Evolutionary conservation across 2,329 filamentous ascomycete species (phyloP).

Genomic region (Sporothrix curviconia): DNA sequence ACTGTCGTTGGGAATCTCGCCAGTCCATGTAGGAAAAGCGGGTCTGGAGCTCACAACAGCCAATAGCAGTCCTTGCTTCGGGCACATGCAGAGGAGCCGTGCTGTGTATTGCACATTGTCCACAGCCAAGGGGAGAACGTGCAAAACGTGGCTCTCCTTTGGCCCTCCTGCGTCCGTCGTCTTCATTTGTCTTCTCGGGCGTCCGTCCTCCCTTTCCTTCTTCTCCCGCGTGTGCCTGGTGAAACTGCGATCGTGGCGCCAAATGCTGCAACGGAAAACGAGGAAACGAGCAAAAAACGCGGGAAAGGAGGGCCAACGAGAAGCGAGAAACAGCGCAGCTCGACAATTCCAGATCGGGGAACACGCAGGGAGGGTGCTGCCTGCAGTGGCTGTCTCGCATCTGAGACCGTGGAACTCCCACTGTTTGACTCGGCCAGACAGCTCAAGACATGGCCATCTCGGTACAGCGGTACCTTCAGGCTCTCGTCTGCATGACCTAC

Average conservation of each 20-base stretch:
- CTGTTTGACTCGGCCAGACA: no score
- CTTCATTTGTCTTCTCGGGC: neutral
- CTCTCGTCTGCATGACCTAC: no score
- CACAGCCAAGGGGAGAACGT: slow-evolving; percentile 1
- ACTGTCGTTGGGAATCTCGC: neutral
- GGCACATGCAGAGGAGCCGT: slow-evolving; percentile 11
- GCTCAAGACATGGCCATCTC: no score
- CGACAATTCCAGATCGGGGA: no score
- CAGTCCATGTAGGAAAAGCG: neutral
- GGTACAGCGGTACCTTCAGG: no score
- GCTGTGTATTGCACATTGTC: slow-evolving; percentile 4
- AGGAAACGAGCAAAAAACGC: no score
- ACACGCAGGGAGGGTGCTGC: no score
- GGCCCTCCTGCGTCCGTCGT: neutral
- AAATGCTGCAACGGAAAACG: neutral
- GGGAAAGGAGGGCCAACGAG: no score
- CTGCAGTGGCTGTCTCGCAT: no score
- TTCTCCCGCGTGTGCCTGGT: neutral
- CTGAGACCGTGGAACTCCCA: no score
- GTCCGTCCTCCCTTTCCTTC: neutral
- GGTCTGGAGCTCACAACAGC: neutral
- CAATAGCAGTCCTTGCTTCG: slow-evolving; percentile 8
- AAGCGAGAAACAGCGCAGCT: no score
- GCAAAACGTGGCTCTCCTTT: neutral
- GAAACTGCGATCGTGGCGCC: slow-evolving; percentile 2